Percentiles rank a stretch among this genome's conserved stretches.
phyloP scores from a whole-genome alignment of 2,329 filamentous ascomycete species.

The Paramyrothecium sp. region DNA sequence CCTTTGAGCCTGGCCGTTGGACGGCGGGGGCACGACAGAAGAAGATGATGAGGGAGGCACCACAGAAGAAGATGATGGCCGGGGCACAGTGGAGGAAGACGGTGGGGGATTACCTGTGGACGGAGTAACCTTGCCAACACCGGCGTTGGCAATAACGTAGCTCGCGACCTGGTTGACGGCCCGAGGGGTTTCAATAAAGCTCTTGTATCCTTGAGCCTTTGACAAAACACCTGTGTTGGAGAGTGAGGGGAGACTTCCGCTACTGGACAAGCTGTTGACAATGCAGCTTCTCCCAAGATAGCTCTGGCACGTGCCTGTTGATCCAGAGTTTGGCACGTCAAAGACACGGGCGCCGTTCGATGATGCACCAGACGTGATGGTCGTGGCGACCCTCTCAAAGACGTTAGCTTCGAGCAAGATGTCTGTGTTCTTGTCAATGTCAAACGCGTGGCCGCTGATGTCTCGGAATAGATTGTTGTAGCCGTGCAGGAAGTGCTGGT shows the following conservation, averaged over 20 bases:
- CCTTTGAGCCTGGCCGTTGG: too few species aligned
- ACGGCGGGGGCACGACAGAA: too few species aligned
- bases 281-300: not conserved
- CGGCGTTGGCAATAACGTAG: not conserved
- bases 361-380: not conserved
- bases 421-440: not conserved
- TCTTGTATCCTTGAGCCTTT: not conserved
- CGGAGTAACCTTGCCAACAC: not conserved
- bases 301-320: not conserved
- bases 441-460: not conserved
- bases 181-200: not conserved
- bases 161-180: not conserved
- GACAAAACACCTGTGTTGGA: not conserved
- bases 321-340: not conserved
- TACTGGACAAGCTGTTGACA: not conserved
- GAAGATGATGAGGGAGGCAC: too few species aligned
- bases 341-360: not conserved
- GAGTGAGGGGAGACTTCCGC: too few species aligned
- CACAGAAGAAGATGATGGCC: too few species aligned
- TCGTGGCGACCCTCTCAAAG: not conserved
- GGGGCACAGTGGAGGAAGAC: too few species aligned
- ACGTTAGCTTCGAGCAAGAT: not conserved
- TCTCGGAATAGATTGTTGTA: not conserved
- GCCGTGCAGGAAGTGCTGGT: not conserved
- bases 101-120: too few species aligned